phyloP scores from a whole-genome alignment of 2,329 filamentous ascomycete species.

The Pseudogymnoascus sp. region DNA sequence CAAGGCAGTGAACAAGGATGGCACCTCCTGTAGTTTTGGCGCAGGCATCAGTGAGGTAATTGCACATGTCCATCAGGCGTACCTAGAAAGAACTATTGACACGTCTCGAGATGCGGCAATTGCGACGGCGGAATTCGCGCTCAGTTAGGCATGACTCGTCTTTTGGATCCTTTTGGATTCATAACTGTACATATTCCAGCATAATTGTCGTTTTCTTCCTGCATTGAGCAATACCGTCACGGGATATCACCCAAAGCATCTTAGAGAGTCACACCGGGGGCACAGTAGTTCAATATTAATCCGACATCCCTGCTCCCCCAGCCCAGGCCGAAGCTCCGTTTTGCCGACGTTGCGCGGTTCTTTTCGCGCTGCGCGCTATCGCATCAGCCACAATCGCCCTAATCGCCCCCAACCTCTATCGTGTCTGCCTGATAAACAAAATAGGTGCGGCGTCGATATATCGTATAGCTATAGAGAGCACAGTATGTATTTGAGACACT shows the following conservation, averaged over 20 bases:
- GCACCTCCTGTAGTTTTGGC: background rate
- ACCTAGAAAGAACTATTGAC: background rate
- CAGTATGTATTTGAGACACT: background rate
- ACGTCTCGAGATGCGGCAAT: background rate
- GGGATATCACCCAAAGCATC: background rate
- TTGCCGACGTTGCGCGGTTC: slow-evolving; percentile 8
- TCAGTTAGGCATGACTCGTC: background rate
- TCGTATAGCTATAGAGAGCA: background rate
- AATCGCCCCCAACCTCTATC: background rate
- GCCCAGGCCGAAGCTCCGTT: slow-evolving; percentile 7
- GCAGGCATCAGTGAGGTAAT: background rate
- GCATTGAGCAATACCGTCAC: slow-evolving; percentile 2
- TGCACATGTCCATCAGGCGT: background rate
- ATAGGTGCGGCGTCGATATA: background rate
- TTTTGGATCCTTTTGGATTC: background rate
- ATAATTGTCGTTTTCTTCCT: background rate
- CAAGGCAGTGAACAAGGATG: background rate
- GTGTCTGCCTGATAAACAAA: slow-evolving; percentile 1
- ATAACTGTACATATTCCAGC: slow-evolving; percentile 3
- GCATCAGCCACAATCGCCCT: slow-evolving; percentile 1
- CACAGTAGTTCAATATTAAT: background rate
- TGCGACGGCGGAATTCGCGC: background rate
- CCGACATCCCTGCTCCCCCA: background rate
- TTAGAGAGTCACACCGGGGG: background rate
- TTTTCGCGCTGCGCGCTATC: background rate